Evolutionary conservation across 1,284 basidiomycete genomes (phyloP).

Genomic region (Psilocybe mexicana): DNA sequence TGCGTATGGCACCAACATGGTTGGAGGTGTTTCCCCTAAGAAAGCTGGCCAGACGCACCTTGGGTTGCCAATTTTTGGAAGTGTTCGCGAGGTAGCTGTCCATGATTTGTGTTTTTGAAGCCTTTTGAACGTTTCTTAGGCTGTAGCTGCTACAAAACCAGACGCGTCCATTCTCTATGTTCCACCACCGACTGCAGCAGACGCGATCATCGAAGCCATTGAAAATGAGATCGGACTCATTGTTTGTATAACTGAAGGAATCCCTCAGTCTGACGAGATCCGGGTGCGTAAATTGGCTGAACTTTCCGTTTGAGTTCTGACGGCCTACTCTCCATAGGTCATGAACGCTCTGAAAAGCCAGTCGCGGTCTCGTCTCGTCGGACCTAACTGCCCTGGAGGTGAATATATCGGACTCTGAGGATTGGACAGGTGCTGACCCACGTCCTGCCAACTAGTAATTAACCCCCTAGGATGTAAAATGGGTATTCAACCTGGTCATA

Average conservation of each 20-base stretch:
- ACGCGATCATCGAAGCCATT: slow-evolving; percentile 96
- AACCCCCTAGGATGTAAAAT: slow-evolving; percentile 98
- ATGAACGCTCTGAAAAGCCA: slow-evolving; percentile 94
- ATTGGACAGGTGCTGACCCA: neutral
- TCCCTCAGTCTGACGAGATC: slow-evolving; percentile 95
- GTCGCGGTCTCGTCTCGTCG: slow-evolving; percentile 92
- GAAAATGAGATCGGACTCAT: slow-evolving; percentile 96
- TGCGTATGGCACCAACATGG: slow-evolving; percentile 95
- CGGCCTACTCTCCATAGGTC: slow-evolving; percentile 52
- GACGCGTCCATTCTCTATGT: slow-evolving; percentile 96
- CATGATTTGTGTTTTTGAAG: neutral
- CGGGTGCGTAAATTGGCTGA: slow-evolving; percentile 48
- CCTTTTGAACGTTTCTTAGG: slow-evolving; percentile 45
- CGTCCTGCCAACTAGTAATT: slow-evolving; percentile 59
- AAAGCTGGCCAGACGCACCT: slow-evolving; percentile 97
- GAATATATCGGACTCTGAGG: slow-evolving; percentile 14
- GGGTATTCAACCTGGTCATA: slow-evolving; percentile 99
- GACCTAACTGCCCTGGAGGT: slow-evolving; percentile 95
- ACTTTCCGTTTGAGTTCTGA: neutral
- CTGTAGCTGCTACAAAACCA: slow-evolving; percentile 80
- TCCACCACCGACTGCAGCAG: slow-evolving; percentile 89
- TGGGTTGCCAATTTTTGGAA: slow-evolving; percentile 93
- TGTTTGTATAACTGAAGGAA: slow-evolving; percentile 97
- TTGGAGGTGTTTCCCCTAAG: slow-evolving; percentile 97
- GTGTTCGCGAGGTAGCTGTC: slow-evolving; percentile 79